Conservation (phyloP, 1,284 basidiomycete species). For the Leccinum angustisporum region DNA sequence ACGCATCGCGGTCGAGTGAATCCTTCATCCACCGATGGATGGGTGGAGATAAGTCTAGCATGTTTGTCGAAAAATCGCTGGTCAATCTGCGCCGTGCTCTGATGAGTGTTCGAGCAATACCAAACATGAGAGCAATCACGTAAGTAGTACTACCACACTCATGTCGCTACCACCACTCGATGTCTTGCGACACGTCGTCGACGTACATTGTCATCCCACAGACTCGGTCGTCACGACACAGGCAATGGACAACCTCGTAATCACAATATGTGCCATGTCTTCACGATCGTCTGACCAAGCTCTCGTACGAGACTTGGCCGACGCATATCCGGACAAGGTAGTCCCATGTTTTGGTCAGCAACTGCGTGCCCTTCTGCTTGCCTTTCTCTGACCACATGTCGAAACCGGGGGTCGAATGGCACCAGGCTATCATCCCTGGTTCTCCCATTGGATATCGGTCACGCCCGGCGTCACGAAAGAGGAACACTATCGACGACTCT, state of each 20-base stretch:
- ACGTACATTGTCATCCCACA: slow-evolving; percentile 83
- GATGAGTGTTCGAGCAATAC: slow-evolving; percentile 14
- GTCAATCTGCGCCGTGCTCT: slow-evolving; percentile 7
- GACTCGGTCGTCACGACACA: slow-evolving; percentile 52
- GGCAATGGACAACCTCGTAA: slow-evolving; percentile 50
- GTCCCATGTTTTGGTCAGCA: slow-evolving; percentile 73
- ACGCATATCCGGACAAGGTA: slow-evolving; percentile 59
- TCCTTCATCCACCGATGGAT: slow-evolving; percentile 43
- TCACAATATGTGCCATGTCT: slow-evolving; percentile 76
- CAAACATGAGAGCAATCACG: slow-evolving; percentile 17
- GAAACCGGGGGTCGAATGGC: slow-evolving; percentile 11
- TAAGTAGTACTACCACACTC: neutral
- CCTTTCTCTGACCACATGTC: slow-evolving; percentile 10
- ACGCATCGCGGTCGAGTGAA: slow-evolving; percentile 61
- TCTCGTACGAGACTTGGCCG: slow-evolving; percentile 61
- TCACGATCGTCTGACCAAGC: slow-evolving; percentile 60
- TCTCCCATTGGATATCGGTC: slow-evolving; percentile 66
- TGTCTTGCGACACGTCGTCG: slow-evolving; percentile 64
- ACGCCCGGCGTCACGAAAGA: slow-evolving; percentile 46
- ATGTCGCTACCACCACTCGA: slow-evolving; percentile 27
- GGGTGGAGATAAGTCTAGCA: slow-evolving; percentile 60
- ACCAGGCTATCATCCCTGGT: slow-evolving; percentile 84
- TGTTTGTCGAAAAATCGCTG: slow-evolving; percentile 5
- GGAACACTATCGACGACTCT: slow-evolving; percentile 65
- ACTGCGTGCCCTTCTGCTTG: neutral